Evolutionary conservation across 345 rosid species (phyloP).

Genomic region (Lagerstroemia speciosa): DNA sequence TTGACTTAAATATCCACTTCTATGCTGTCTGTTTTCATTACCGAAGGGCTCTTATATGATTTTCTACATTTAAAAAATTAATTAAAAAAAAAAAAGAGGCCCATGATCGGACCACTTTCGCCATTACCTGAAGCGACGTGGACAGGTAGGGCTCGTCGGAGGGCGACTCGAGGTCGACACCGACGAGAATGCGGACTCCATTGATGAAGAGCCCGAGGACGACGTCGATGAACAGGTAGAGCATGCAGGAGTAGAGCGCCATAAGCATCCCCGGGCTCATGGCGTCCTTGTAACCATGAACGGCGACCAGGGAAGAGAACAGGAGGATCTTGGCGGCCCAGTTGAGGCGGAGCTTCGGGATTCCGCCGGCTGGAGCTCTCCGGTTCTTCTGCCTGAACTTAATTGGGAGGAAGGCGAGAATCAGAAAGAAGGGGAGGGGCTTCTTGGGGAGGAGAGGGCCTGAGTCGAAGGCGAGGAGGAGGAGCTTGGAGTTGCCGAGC

Average conservation of each 20-base stretch:
- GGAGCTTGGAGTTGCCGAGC: constrained; percentile 28
- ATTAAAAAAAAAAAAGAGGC: too few species aligned
- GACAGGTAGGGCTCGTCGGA: constrained; percentile 34
- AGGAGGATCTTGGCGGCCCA: constrained; percentile 10
- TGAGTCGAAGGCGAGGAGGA: constrained; percentile 18
- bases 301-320: neutral
- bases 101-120: too few species aligned
- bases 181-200: constrained; percentile 13
- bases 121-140: too few species aligned
- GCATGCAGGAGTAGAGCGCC: constrained; percentile 15
- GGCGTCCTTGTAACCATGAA: constrained; percentile 4
- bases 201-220: constrained; percentile 14
- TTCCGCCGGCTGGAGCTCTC: neutral
- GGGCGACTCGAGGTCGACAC: constrained; percentile 26
- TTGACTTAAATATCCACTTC: too few species aligned
- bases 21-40: too few species aligned
- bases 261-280: constrained; percentile 9
- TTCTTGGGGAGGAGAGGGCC: constrained; percentile 21
- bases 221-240: constrained; percentile 21
- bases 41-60: too few species aligned
- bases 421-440: constrained; percentile 18
- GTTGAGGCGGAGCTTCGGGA: constrained; percentile 8
- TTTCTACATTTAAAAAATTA: too few species aligned
- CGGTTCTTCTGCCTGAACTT: constrained; percentile 3
- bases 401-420: constrained; percentile 28